Base-by-base conservation (phyloP, 768 basidiomycete genomes). In the Termitomyces sp. region DNA sequence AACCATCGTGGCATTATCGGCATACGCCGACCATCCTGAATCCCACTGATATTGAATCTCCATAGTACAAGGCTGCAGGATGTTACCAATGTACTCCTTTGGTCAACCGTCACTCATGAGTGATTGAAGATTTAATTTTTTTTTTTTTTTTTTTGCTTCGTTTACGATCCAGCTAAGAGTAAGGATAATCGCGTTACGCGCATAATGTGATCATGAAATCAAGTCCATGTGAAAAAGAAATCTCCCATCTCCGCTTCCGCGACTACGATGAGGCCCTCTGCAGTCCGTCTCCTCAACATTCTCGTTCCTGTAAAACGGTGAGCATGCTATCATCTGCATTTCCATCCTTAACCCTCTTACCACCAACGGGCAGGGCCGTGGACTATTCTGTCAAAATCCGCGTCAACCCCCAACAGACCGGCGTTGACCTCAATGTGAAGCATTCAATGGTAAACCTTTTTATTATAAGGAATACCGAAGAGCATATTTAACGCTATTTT, bases 351-450 rank as follows among this genome's bases (percentile, higher is more conserved):
- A 37, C 35, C 11, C 40, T 21, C 27, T 51, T 53, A 49, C 21
- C n/a, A 11, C 25, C 27, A 40, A 31, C 21, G 48, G 51, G 29
- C 60, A 97, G 92, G 61, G 87, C 91, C 51, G 90, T 99, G 51
- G 97, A 98, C 76, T 99, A 92, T 85, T 90, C 94, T 4, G 94
- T 96, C 74, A 98, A 98, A 81, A 97, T 99, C 75, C 90, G 96
- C 51, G 93, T 99, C 49, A 96, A 96, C 69, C 84, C 94, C 6
- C 86, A 90, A 62, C 93, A 97, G 68, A 97, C 94, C 35, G 97
- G 95, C 14, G 85, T 99, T 41, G 96, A 99, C 78, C 87, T 91
- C 55, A 94, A 89, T 71, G 96, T 97, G 64, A 99, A 99, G 81
- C 97, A 99, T 75, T 95, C 94, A 2, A 98, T 99, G 95, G 96